Base-by-base conservation (phyloP, 2,329 filamentous ascomycete species). In the Hypomyces rosellus region DNA sequence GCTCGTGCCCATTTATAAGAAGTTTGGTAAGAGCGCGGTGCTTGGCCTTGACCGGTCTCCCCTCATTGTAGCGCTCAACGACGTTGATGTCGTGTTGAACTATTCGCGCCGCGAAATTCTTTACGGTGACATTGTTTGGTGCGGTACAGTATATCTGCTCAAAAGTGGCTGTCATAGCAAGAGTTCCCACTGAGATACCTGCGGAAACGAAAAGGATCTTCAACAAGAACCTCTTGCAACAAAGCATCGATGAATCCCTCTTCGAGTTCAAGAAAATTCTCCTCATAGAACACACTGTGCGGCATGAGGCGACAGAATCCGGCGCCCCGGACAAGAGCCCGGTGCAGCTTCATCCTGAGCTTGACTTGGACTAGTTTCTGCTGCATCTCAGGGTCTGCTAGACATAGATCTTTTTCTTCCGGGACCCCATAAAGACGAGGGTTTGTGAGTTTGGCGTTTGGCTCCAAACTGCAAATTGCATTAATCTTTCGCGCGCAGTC, bases 81-180 rank as follows among this genome's bases (percentile, higher is more conserved):
- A 49, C 18, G 12, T 5, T 38, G 9, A 25, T n/a, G 5, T 30
- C 14, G 13, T 16, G 41, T 38, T 13, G 16, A 5, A 43, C 8
- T 2, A 57, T 20, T 0, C 46, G 47, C 3, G 3, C 33, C 0
- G 57, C 54, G 7, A 61, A 49, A 25, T 46, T 46, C 3, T 51
- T 42, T 0, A 55, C 22, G 0, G 52, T 43, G 1, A 49, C 18
- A 5, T 59, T 1, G 1, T 51, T 49, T 0, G 56, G 51, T 0
- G 5, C 58, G 3, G 51, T 54, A 3, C 53, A 53, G 16, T 54
- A 39, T 0, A 59, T 34, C 1, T 22, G 11, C 1, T 53, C 56
- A 1, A 59, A 13, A 1, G 16, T 54, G 13, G 25, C 46, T 0
- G 46, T 13, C 42, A 61, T 55, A 0, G 51, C 52, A 0, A 62